These are phyloP conservation scores for Letharia lupina DNA, from an alignment of 495 filamentous ascomycete genomes.

Conservation along the genomic window DNA sequence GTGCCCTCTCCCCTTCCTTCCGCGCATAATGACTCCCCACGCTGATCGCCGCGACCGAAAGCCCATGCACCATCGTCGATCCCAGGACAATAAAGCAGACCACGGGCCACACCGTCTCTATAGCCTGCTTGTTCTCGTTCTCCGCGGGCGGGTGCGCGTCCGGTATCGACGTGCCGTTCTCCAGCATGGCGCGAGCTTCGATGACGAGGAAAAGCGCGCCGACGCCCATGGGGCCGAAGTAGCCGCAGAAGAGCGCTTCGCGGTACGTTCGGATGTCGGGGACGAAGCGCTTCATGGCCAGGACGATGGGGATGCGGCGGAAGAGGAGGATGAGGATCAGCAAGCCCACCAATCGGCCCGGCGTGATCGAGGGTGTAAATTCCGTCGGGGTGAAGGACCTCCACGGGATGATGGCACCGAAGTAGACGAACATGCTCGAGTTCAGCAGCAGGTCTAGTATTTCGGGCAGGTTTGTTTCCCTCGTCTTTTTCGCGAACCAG, in stretches of 20 bases:
- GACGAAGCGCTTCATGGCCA: constrained; percentile 34
- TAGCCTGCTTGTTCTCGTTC: constrained; percentile 25
- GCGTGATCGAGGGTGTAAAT: constrained; percentile 30
- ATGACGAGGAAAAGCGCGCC: constrained; percentile 45
- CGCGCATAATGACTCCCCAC: constrained; percentile 35
- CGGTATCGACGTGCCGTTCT: constrained; percentile 33
- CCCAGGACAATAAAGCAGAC: constrained; percentile 43
- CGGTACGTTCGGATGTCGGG: constrained; percentile 38
- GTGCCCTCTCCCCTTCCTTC: constrained; percentile 34
- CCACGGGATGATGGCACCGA: constrained; percentile 44
- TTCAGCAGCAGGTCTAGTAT: constrained; percentile 44
- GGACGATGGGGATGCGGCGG: constrained; percentile 40
- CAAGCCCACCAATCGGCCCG: constrained; percentile 33
- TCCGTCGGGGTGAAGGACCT: constrained; percentile 29
- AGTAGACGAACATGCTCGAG: constrained; percentile 41
- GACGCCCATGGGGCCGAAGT: constrained; percentile 47
- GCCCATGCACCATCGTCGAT: constrained; percentile 40
- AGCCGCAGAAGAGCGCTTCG: constrained; percentile 44
- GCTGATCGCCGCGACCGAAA: constrained; percentile 37
- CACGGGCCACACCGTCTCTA: constrained; percentile 42
- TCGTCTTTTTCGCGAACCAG: constrained; percentile 39
- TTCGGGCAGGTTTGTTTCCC: constrained; percentile 32
- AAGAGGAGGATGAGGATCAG: constrained; percentile 39
- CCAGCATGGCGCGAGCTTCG: constrained; percentile 40
- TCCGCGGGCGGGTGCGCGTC: constrained; percentile 31